Percentiles rank a stretch among this genome's conserved stretches.
Evolutionary conservation across 768 basidiomycete species (phyloP).

Genomic region (Mycena filopes): DNA sequence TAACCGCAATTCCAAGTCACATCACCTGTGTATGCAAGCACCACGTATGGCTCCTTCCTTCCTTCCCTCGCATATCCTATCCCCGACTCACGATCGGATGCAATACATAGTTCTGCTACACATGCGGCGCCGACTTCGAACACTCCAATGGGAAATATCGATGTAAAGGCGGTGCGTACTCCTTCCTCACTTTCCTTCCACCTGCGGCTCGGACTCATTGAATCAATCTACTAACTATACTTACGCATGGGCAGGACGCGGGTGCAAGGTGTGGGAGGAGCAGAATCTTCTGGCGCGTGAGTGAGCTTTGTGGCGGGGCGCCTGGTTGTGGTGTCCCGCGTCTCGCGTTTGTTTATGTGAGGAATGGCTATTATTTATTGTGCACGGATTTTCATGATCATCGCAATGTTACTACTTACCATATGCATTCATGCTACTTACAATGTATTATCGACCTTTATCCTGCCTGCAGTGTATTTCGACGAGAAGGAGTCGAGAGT

Average conservation of each 20-base stretch:
- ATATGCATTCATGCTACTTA: slow-evolving; percentile 5
- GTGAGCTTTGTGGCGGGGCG: neutral
- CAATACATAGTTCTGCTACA: slow-evolving; percentile 33
- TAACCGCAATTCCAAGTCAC: slow-evolving; percentile 18
- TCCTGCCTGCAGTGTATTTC: no score
- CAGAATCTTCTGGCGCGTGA: slow-evolving; percentile 30
- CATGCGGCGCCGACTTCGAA: slow-evolving; percentile 36
- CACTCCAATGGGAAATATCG: slow-evolving; percentile 33
- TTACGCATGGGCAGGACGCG: slow-evolving; percentile 20
- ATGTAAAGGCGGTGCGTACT: slow-evolving; percentile 31
- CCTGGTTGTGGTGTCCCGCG: no score
- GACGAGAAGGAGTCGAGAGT: no score
- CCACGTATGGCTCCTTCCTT: slow-evolving; percentile 28
- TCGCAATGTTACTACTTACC: neutral
- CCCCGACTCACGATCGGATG: no score
- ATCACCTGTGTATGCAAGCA: slow-evolving; percentile 37
- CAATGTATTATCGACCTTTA: slow-evolving; percentile 19
- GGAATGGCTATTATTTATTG: no score
- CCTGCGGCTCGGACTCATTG: no score
- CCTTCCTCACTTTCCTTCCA: neutral
- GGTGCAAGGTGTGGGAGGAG: slow-evolving; percentile 38
- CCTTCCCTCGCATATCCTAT: neutral
- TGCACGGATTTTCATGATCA: neutral
- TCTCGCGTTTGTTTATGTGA: no score
- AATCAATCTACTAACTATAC: neutral